Evolutionary conservation across 352 stramenopile genomes (phyloP), one percentile per base, ranked within the genome.

Genomic region (Pythium aphanidermatum): DNA sequence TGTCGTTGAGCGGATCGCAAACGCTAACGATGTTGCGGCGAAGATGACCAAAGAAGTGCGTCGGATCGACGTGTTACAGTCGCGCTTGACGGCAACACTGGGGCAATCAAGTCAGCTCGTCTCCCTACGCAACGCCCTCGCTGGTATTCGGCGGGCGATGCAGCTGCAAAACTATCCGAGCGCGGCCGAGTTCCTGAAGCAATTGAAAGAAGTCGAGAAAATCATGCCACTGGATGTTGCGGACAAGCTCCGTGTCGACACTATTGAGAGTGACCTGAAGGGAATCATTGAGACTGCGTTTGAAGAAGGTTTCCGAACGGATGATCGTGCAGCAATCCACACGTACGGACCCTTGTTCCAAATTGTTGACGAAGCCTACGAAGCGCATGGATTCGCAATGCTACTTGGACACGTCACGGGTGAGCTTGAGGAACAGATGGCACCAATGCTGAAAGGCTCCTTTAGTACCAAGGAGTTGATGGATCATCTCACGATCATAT

Each of bases 41-140:
- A 92, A 91, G 57, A 95, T 95, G 83, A 92, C 83, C 37, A 68
- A 70, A 25, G 81, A 95, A 25, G 80, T 95, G 42, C 76, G 83
- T 19, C 77, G 69, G 10, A 56, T 95, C 24, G 83, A 91, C 42
- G 73, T 88, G 45, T 66, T 90, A 26, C 80, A 95, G 57, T 89
- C 77, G 52, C 78, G 80, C 6, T 46, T 95, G 55, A 67, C 67
- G 34, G 43, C 65, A 36, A 74, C 59, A 20, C 55, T 92, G 19
- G 63, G 70, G 20, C 78, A 90, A 46, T 81, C 76, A 14, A 63
- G 68, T 28, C 74, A 89, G 65, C 64, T 89, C 24, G 51, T 95
- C 33, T 75, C 60, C n/a, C 63, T 95, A 43, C 78, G 80, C 44
- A 90, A 95, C 53, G 71, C 76, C 10, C 60, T 95, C 45, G 48